Evolutionary conservation across 352 stramenopile genomes (phyloP).

Genomic region (Phytophthora boehmeriae): DNA sequence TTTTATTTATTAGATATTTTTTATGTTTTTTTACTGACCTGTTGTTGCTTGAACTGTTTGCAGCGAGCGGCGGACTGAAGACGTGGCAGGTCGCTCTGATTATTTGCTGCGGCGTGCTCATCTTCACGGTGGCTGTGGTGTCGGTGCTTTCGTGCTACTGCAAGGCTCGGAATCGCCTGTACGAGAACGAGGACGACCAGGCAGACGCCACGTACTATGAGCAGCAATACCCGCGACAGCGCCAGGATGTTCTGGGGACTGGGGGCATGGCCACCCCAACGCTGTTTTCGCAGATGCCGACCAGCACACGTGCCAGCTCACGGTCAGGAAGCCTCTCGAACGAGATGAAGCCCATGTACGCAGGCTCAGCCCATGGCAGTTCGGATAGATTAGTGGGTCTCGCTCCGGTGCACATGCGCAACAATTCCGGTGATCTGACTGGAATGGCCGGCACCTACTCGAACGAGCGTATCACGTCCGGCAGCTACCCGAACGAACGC

Average conservation of each 20-base stretch:
- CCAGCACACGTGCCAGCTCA: constrained; percentile 9
- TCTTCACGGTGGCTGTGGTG: constrained; percentile 55
- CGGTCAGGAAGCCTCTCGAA: constrained; percentile 30
- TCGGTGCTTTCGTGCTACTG: constrained; percentile 67
- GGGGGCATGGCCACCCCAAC: constrained; percentile 17
- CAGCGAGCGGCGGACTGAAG: constrained; percentile 35
- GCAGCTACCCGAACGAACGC: constrained; percentile 30
- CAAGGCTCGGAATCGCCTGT: constrained; percentile 51
- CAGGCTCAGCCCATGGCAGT: constrained; percentile 29
- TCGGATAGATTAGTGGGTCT: constrained; percentile 37
- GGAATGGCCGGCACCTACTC: constrained; percentile 30
- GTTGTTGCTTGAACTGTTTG: neutral
- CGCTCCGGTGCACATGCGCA: constrained; percentile 29
- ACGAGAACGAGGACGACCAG: constrained; percentile 54
- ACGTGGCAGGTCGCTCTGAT: constrained; percentile 67
- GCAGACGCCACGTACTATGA: constrained; percentile 51
- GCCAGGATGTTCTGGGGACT: constrained; percentile 18
- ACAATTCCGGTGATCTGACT: constrained; percentile 25
- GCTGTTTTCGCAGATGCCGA: constrained; percentile 16
- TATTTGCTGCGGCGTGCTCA: constrained; percentile 57
- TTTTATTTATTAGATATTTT: neutral
- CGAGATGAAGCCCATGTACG: constrained; percentile 37
- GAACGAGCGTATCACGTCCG: constrained; percentile 30
- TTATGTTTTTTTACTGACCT: neutral
- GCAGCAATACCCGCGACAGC: constrained; percentile 27